These are phyloP conservation scores for Neofusicoccum laricinum DNA, from an alignment of 2,329 filamentous ascomycete species.

Conservation along the genomic window DNA sequence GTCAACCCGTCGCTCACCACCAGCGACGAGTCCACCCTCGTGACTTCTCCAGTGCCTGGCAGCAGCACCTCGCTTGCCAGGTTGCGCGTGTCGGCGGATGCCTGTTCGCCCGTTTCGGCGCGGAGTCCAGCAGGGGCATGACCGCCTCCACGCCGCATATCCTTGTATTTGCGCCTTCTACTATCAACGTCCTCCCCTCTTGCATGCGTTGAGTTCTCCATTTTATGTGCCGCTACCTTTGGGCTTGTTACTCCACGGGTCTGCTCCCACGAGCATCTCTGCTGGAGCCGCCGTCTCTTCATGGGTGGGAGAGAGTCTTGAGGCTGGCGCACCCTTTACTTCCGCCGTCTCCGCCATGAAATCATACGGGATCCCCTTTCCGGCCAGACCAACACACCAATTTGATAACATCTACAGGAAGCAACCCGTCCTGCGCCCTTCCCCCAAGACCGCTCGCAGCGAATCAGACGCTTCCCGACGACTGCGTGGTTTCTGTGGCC, in stretches of 20 bases:
- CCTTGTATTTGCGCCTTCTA: not conserved
- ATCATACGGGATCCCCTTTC: slow-evolving; percentile 12
- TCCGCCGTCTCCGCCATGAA: slow-evolving; percentile 8
- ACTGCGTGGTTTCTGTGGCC: not conserved
- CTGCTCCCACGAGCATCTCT: not conserved
- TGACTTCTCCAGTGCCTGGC: not conserved
- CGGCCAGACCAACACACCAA: not conserved
- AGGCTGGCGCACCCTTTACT: not conserved
- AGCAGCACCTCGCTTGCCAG: not conserved
- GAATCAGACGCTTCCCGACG: not conserved
- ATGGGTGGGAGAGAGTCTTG: not conserved
- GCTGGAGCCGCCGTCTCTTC: not conserved
- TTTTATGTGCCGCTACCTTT: not conserved
- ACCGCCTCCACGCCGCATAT: not conserved
- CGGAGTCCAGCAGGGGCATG: not conserved
- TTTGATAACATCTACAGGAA: not conserved
- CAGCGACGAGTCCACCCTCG: not conserved
- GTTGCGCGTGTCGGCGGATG: not conserved
- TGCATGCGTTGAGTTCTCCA: not conserved
- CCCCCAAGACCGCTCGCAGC: not conserved
- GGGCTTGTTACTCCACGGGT: not conserved
- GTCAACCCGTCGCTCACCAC: not conserved
- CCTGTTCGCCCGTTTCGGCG: not conserved
- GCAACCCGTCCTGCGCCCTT: not conserved
- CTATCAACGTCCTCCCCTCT: not conserved